Evolutionary conservation across 1,139 yeast genomes (phyloP), one percentile per base, ranked within the genome.

Genomic region (Komagataea norvegica): DNA sequence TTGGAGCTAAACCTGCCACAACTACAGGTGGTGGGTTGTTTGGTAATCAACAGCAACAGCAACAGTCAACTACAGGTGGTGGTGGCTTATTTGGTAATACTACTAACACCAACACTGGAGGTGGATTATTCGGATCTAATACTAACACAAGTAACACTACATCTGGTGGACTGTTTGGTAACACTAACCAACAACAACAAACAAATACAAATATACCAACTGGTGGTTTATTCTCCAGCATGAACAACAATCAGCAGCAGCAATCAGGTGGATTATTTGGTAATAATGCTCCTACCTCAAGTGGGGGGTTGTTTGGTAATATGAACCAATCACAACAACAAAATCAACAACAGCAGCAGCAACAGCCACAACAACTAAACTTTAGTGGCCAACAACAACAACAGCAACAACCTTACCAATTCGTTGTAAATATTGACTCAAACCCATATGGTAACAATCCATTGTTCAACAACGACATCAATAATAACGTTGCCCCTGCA

Each of bases 391-490:
- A 41, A 33, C 45, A 40, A 29, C 36, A 24, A 30, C 49, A 42
- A 38, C 36, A 24, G 29, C 49, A 42, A 38, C 50, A 39, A 33
- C 42, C 36, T 26, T 65, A 43, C 51, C 65, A 54, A 56, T 48
- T 59, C 25, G 55, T 66, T 29, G 75, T 73, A 26, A 65, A 77
- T 24, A 67, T 69, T 40, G 68, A 72, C 29, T 79, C 72, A 45
- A 83, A 83, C 55, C 91, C 93, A 29, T 83, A 80, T 56, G 89
- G 91, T 3, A 69, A 69, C 46, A 80, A 79, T 55, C 86, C 86
- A 5, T 64, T 79, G 36, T 81, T 76, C 61, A 62, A 65, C 13
- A 46, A 57, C n/a, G 53, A 55, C 21, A 44, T 46, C n/a, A 41
- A 44, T 29, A 38, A 36, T 23, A 42, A 40, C 18, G 50, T 52